Conservation (phyloP, 495 filamentous ascomycete genomes). For the Daldinia caldariorum region DNA sequence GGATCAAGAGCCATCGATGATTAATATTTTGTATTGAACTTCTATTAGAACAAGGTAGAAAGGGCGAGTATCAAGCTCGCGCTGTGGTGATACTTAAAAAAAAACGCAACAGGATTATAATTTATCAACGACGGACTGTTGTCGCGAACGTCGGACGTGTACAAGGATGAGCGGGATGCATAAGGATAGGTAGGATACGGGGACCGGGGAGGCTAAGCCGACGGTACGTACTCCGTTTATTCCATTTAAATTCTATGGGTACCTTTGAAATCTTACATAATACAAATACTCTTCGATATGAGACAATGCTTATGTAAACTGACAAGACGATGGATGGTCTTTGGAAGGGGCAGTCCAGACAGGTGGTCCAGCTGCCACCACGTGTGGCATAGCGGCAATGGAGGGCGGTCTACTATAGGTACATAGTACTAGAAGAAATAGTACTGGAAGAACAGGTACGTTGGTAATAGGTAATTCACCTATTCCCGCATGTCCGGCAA, state of each 20-base stretch:
- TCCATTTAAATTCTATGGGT: no score
- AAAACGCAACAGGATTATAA: constrained; percentile 4
- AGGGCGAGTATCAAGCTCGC: constrained; percentile 1
- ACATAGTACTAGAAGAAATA: not conserved
- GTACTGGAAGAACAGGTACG: no score
- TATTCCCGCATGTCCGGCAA: not conserved
- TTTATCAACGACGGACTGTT: constrained; percentile 12
- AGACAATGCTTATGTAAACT: no score
- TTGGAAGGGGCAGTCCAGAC: no score
- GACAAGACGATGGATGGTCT: not conserved
- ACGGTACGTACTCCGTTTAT: not conserved
- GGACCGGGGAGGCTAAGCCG: not conserved
- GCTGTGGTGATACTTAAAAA: constrained; percentile 4
- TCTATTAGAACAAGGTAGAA: not conserved
- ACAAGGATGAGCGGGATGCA: not conserved
- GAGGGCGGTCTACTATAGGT: no score
- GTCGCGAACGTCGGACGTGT: constrained; percentile 23
- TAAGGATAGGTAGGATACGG: not conserved
- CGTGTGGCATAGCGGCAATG: constrained; percentile 1
- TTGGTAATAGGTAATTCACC: not conserved
- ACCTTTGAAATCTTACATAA: not conserved
- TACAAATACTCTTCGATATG: not conserved
- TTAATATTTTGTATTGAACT: not conserved
- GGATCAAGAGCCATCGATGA: constrained; percentile 46
- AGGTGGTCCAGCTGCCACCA: not conserved